Percentiles rank a stretch among this genome's conserved stretches.
Evolutionary conservation across 2,329 filamentous ascomycete species (phyloP).

Genomic region (Dothidotthia symphoricarpi): DNA sequence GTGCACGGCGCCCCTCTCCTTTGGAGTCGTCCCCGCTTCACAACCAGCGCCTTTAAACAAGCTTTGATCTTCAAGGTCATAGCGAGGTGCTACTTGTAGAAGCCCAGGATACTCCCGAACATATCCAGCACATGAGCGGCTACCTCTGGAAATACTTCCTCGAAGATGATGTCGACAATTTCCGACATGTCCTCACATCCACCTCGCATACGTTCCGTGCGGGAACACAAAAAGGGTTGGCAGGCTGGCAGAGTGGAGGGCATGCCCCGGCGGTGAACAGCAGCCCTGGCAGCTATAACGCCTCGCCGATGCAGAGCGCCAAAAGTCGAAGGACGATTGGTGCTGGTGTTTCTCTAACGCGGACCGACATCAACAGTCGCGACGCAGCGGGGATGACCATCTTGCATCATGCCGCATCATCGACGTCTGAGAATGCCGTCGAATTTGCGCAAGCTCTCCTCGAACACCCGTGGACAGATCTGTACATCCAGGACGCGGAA

Average conservation of each 20-base stretch:
- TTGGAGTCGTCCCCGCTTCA: constrained; percentile 51
- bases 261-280: constrained; percentile 41
- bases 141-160: constrained; percentile 95
- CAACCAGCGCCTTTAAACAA: constrained; percentile 74
- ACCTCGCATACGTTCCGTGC: constrained; percentile 59
- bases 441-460: constrained; percentile 77
- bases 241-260: constrained; percentile 34
- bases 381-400: constrained; percentile 80
- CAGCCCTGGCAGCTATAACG: constrained; percentile 49
- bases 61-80: constrained; percentile 84
- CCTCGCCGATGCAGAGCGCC: constrained; percentile 44
- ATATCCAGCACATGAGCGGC: constrained; percentile 76
- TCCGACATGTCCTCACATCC: constrained; percentile 82
- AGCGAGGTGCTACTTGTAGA: constrained; percentile 75
- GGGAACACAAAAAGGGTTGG: constrained; percentile 52
- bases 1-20: constrained; percentile 21
- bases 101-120: constrained; percentile 47
- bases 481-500: constrained; percentile 84
- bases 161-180: constrained; percentile 95
- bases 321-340: constrained; percentile 35
- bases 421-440: constrained; percentile 64
- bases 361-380: constrained; percentile 77
- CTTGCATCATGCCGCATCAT: constrained; percentile 80
- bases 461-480: constrained; percentile 76
- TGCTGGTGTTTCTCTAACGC: constrained; percentile 47